Evolutionary conservation across 306 rosid genomes (phyloP), one percentile per base, ranked within the genome.

Genomic region (barrel medic (Medicago truncatula)): DNA sequence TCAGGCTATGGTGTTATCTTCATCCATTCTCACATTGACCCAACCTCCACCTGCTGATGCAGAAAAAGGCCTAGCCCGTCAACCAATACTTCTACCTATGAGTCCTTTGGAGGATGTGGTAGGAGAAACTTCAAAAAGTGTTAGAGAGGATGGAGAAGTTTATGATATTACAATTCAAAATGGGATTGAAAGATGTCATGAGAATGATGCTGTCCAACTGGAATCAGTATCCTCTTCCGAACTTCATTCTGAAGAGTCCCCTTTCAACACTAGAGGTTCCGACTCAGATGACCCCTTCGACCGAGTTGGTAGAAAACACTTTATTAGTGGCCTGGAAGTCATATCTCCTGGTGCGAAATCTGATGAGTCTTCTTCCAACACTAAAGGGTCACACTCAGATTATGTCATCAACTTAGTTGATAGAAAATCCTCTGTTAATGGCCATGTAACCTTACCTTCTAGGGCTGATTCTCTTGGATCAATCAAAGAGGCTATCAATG

Each of bases 281-380:
- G 76, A 72, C 65, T 56, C 56, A 40, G 56, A 72, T 40, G 16
- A 57, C 5, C 56, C 76, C 20, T 72, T 72, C 1, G 25, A 72
- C 14, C 0, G 0, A 6, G n/a, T 40, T 9, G 14, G 9, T 20
- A 39, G 4, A 72, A 40, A 13, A 21, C 6, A 40, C 7, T 40
- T 15, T 2, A 5, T 18, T 39, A 14, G n/a, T 72, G 15, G 40
- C 9, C 4, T 54, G 53, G 21, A 56, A 39, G 5, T 54, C 23
- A 20, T 8, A 20, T 71, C 66, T 20, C 13, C 53, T 56, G 4
- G 23, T 8, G 44, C n/a, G 4, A 9, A 20, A 25, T 49, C 11
- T 9, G 16, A 36, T 14, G 43, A 57, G 54, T 49, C 9, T 49
- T 49, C 54, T 49, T 49, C 18, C 18, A 49, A 49, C 17, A 47